Percentiles rank a stretch among this genome's conserved stretches.
Evolutionary conservation across 164 flowering plant genomes (phyloP).

Genomic region (Stephania cephalantha): DNA sequence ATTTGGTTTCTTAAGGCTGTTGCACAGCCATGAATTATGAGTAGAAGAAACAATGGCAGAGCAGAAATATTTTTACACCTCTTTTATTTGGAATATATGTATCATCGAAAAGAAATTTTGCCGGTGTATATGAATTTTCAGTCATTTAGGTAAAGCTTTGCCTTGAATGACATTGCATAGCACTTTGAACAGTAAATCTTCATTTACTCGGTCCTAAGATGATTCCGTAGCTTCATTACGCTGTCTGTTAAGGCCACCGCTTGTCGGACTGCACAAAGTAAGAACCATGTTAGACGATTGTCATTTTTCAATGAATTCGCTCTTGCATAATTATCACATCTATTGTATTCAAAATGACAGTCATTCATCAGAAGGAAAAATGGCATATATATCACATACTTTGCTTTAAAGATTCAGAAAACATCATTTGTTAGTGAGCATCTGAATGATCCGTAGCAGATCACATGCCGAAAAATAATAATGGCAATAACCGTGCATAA

Average conservation of each 20-base stretch:
- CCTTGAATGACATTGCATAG: neutral
- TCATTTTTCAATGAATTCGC: neutral
- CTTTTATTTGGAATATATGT: neutral
- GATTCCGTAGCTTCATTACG: conserved; percentile 19
- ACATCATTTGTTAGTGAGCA: no score
- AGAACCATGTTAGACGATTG: no score
- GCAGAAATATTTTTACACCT: neutral
- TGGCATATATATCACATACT: neutral
- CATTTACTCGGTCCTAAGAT: conserved; percentile 5
- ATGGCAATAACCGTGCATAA: neutral
- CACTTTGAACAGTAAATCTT: neutral
- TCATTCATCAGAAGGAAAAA: neutral
- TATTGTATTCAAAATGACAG: neutral
- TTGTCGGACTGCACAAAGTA: conserved; percentile 46
- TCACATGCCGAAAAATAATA: neutral
- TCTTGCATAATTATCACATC: neutral
- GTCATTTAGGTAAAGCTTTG: neutral
- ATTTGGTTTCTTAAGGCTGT: neutral
- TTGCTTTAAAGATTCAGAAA: neutral
- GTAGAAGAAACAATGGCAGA: no score
- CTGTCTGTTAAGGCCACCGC: conserved; percentile 42
- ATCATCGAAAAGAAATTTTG: neutral
- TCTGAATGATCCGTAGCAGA: no score
- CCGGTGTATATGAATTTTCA: neutral
- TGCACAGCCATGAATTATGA: neutral